Percentiles rank a stretch among this genome's conserved stretches.
phyloP scores from a whole-genome alignment of 768 basidiomycete genomes.

The Suillus bovinus region DNA sequence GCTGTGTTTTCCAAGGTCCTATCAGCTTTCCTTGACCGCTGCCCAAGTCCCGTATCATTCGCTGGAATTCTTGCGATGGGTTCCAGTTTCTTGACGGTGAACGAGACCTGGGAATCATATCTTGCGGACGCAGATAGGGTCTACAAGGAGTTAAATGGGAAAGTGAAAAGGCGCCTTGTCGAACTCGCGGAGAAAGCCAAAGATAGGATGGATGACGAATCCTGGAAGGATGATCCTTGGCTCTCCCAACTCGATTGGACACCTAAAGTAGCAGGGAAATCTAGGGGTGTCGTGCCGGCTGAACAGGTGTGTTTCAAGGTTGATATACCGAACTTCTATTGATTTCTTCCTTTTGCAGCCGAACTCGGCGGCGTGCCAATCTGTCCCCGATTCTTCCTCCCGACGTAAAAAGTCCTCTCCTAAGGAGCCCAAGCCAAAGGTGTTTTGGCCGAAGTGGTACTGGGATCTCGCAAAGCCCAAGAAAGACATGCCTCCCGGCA shows the following conservation, averaged over 20 bases:
- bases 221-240: slow-evolving; percentile 80
- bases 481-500: slow-evolving; percentile 64
- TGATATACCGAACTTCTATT: slow-evolving; percentile 6
- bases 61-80: slow-evolving; percentile 92
- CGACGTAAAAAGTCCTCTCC: slow-evolving; percentile 29
- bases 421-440: slow-evolving; percentile 43
- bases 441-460: slow-evolving; percentile 96
- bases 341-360: slow-evolving; percentile 42
- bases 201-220: slow-evolving; percentile 45
- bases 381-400: background rate
- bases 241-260: slow-evolving; percentile 93
- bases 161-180: slow-evolving; percentile 59
- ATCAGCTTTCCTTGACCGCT: slow-evolving; percentile 78
- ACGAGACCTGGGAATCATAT: slow-evolving; percentile 87
- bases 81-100: slow-evolving; percentile 86
- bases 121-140: slow-evolving; percentile 73
- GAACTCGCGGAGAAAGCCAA: slow-evolving; percentile 65
- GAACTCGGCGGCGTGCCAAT: slow-evolving; percentile 47
- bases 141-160: slow-evolving; percentile 69
- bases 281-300: slow-evolving; percentile 53
- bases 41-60: slow-evolving; percentile 92
- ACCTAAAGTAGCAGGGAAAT: slow-evolving; percentile 74
- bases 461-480: slow-evolving; percentile 84
- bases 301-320: slow-evolving; percentile 23
- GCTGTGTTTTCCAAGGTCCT: slow-evolving; percentile 74